These are phyloP conservation scores for Yamadazyma friedrichii DNA, from an alignment of 1,139 yeast genomes.

Conservation along the genomic window DNA sequence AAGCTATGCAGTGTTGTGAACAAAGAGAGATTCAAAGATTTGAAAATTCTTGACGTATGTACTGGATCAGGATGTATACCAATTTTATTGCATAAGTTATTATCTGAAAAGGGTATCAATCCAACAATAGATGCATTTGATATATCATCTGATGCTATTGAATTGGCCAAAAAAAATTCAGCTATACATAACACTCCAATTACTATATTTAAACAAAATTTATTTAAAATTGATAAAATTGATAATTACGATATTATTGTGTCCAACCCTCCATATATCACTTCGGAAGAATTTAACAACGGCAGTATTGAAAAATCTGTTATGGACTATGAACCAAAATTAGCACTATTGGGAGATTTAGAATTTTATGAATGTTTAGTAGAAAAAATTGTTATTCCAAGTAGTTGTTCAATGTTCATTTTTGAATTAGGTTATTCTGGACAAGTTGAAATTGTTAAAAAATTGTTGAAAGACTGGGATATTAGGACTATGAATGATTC, in stretches of 20 bases:
- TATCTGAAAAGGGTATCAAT: slow-evolving; percentile 18
- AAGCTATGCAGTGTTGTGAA: slow-evolving; percentile 22
- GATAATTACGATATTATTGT: slow-evolving; percentile 51
- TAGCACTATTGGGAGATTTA: slow-evolving; percentile 73
- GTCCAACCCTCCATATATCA: slow-evolving; percentile 91
- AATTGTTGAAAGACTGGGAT: slow-evolving; percentile 24
- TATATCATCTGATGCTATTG: slow-evolving; percentile 52
- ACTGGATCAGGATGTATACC: slow-evolving; percentile 93
- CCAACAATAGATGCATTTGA: slow-evolving; percentile 42
- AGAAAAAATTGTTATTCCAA: slow-evolving; percentile 35
- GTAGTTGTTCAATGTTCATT: slow-evolving; percentile 38
- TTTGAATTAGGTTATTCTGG: slow-evolving; percentile 41
- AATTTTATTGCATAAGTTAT: slow-evolving; percentile 40
- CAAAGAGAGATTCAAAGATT: slow-evolving; percentile 1
- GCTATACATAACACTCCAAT: slow-evolving; percentile 15
- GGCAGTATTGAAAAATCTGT: slow-evolving; percentile 60
- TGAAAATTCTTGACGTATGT: slow-evolving; percentile 66
- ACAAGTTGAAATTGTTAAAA: slow-evolving; percentile 30
- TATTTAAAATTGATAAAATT: slow-evolving; percentile 18
- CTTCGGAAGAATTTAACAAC: slow-evolving; percentile 40
- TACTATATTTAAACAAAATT: slow-evolving; percentile 22
- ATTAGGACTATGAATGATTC: slow-evolving; percentile 28
- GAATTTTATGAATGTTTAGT: slow-evolving; percentile 68
- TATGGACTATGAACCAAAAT: slow-evolving; percentile 63
- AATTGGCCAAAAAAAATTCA: slow-evolving; percentile 49